Conservation (phyloP, 108 stramenopile genomes). For the Phaeodactylum tricornutum region DNA sequence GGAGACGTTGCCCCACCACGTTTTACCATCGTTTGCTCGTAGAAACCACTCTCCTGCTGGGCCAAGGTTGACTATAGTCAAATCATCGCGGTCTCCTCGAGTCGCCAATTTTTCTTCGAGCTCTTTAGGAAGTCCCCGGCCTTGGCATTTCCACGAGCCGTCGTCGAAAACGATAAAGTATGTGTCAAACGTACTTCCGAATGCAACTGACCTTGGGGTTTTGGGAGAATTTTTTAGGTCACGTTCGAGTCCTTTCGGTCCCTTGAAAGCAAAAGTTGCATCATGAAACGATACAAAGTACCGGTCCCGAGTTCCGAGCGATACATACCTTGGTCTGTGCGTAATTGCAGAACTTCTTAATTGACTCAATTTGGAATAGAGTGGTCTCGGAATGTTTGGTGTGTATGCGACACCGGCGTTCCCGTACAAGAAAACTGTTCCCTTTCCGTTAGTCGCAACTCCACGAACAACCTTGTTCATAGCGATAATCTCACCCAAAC, state of each 20-base stretch:
- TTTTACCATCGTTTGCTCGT: conserved; percentile 54
- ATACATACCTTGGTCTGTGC: conserved; percentile 47
- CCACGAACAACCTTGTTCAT: conserved; percentile 44
- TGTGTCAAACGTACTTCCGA: conserved; percentile 55
- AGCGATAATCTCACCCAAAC: conserved; percentile 35
- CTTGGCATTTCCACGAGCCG: conserved; percentile 68
- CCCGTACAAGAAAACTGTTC: conserved; percentile 61
- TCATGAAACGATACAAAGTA: conserved; percentile 63
- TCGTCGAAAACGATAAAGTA: conserved; percentile 63
- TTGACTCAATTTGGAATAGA: conserved; percentile 40
- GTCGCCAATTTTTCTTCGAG: conserved; percentile 44
- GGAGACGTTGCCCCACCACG: conserved; percentile 74
- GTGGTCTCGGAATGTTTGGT: conserved; percentile 44
- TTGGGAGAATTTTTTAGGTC: conserved; percentile 32
- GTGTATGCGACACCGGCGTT: conserved; percentile 67
- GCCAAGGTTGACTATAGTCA: conserved; percentile 54
- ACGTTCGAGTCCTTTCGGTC: conserved; percentile 40
- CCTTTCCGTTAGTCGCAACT: conserved; percentile 65
- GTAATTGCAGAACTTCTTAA: conserved; percentile 15
- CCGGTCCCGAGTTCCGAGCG: conserved; percentile 56
- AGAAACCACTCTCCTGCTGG: conserved; percentile 70
- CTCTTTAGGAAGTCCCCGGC: conserved; percentile 38
- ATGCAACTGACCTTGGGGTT: conserved; percentile 45
- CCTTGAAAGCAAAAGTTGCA: conserved; percentile 45
- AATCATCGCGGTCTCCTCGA: conserved; percentile 42